Evolutionary conservation across 768 basidiomycete species (phyloP), one percentile per base, ranked within the genome.

Genomic region (Boletus bicolor): DNA sequence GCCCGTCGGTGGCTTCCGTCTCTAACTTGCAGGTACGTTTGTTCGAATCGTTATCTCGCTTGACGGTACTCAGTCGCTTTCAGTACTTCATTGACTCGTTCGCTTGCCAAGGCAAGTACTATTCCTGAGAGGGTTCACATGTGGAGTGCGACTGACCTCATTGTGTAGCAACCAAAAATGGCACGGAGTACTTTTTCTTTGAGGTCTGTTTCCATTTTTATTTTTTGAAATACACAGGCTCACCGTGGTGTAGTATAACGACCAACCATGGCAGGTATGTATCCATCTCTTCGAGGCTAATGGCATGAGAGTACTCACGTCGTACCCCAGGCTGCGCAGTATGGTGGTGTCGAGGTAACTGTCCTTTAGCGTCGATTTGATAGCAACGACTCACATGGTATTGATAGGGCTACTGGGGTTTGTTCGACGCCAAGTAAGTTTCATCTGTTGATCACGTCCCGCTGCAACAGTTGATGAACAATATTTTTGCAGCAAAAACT

Each of bases 121-220:
- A 5, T 8, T 34, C 49, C 28, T 14, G 15, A 46, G 4, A 32
- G 35, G 14, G 39, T 58, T 51, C 45, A 28, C 51, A 30, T 28
- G 19, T 36, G 32, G 45, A 45, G 30, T 9, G 15, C 9, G 24
- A 54, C 54, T 60, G 42, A 72, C 43, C n/a, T 17, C 17, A 11
- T 37, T 17, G 17, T 49, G 9, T 49, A 67, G 89, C 95, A 0
- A 97, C 93, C 68, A 57, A 69, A 17, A 93, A 93, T 58, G 81
- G 82, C 12, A 93, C 90, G 1, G 76, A 82, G 15, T 96, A 96
- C 74, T 97, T 93, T 81, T 95, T 82, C 77, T 92, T 93, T 56
- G 89, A 89, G 78, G 82, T 82, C 17, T 7, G 70, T 59, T 48
- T 47, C 24, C n/a, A 35, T 50, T 41, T 28, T 38, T 30, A 32